Evolutionary conservation across 139 green algal species (phyloP), one percentile per base, ranked within the genome.

Genomic region (Haematococcus lacustris): DNA sequence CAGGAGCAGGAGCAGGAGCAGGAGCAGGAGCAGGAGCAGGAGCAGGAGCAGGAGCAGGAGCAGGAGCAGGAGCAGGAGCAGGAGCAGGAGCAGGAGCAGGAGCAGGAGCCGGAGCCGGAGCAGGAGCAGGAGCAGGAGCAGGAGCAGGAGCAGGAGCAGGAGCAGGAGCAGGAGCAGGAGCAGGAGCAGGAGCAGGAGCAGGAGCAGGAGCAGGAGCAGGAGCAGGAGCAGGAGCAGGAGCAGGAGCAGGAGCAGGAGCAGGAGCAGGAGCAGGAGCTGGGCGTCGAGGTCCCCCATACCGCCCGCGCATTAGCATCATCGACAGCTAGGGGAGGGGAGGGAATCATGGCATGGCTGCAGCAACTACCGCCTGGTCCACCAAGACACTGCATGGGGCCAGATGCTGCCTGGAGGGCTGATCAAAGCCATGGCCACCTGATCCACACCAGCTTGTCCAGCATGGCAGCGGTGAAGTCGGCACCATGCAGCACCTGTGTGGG

Each of bases 361-460:
- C n/a, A n/a, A n/a, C n/a, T n/a, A n/a, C n/a, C n/a, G n/a, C n/a
- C n/a, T n/a, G n/a, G n/a, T n/a, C n/a, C n/a, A n/a, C n/a, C n/a
- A n/a, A n/a, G n/a, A n/a, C n/a, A n/a, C n/a, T n/a, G n/a, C n/a
- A n/a, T n/a, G n/a, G n/a, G n/a, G n/a, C n/a, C n/a, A n/a, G n/a
- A n/a, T n/a, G n/a, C n/a, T n/a, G n/a, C n/a, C n/a, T n/a, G n/a
- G n/a, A n/a, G n/a, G n/a, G n/a, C n/a, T n/a, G n/a, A n/a, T n/a
- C n/a, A n/a, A n/a, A n/a, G n/a, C n/a, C n/a, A n/a, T n/a, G n/a
- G n/a, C 33, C 53, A 91, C 88, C 88, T 89, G 72, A 99, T 99
- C 95, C 95, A 99, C 23, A 98, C 90, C n/a, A 99, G 87, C 88
- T 99, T 99, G 78, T 99, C 95, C 53, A 98, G 87, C 94, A 99